Evolutionary conservation across 164 flowering plant genomes (phyloP).

Genomic region (Protea cynaroides): DNA sequence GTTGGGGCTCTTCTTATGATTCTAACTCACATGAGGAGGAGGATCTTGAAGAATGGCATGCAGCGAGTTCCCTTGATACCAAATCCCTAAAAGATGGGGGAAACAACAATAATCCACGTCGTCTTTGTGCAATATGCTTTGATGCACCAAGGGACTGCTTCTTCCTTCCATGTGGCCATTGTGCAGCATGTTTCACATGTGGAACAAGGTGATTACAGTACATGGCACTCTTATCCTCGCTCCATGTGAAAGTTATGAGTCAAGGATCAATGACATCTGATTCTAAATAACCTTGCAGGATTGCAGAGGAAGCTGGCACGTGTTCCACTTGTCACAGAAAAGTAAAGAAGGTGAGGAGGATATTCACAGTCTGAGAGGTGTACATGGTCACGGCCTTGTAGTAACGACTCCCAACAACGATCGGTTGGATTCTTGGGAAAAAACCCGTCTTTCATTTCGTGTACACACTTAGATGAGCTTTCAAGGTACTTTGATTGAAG

Average conservation of each 20-base stretch:
- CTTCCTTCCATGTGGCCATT: constrained; percentile 93
- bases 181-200: constrained; percentile 78
- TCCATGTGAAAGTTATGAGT: background rate
- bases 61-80: constrained; percentile 25
- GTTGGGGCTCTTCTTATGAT: constrained; percentile 78
- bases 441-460: background rate
- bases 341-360: constrained; percentile 51
- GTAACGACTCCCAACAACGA: background rate
- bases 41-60: constrained; percentile 36
- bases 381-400: too few relatives aligned
- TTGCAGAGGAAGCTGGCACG: constrained; percentile 43
- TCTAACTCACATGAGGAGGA: constrained; percentile 58
- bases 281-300: constrained; percentile 28
- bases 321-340: constrained; percentile 56
- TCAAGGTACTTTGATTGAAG: too few relatives aligned
- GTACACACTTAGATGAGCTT: too few relatives aligned
- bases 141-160: constrained; percentile 87
- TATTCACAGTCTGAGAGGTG: constrained; percentile 36
- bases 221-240: background rate
- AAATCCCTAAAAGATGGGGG: constrained; percentile 41
- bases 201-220: constrained; percentile 51
- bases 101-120: constrained; percentile 30
- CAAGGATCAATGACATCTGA: background rate
- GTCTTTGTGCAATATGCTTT: constrained; percentile 77
- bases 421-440: background rate